These are phyloP conservation scores for Candida xiaguanensis DNA, from an alignment of 805 yeast species.

Conservation along the genomic window DNA sequence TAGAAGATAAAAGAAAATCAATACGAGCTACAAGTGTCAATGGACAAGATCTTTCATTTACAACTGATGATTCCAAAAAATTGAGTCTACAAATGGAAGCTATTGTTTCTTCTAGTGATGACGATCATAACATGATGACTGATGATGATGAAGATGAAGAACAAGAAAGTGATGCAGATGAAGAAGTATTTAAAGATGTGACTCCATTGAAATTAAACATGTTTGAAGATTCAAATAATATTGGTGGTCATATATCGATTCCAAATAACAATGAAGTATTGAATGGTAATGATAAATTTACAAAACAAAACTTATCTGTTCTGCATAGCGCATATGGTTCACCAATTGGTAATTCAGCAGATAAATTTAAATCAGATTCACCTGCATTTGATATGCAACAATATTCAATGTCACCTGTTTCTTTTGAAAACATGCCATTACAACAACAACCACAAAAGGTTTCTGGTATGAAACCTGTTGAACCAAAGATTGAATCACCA, in stretches of 20 bases:
- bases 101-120: conserved; percentile 20
- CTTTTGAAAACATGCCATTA: conserved; percentile 11
- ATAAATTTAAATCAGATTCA: conserved; percentile 17
- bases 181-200: conserved; percentile 18
- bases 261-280: neutral
- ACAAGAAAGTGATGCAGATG: conserved; percentile 39
- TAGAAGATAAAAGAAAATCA: conserved; percentile 16
- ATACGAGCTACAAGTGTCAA: conserved; percentile 35
- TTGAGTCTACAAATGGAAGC: conserved; percentile 7
- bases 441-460: neutral
- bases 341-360: conserved; percentile 11
- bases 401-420: conserved; percentile 16
- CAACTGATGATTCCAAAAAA: conserved; percentile 8
- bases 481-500: conserved; percentile 1
- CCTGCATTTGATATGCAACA: conserved; percentile 16
- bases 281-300: neutral
- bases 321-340: conserved; percentile 14
- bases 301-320: neutral
- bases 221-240: neutral
- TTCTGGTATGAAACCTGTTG: neutral
- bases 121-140: conserved; percentile 18
- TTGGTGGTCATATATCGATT: neutral
- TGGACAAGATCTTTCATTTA: conserved; percentile 17
- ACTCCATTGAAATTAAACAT: conserved; percentile 27
- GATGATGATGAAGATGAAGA: conserved; percentile 3